phyloP scores from a whole-genome alignment of 2,329 filamentous ascomycete species.

The Bimuria novae-zelandiae region DNA sequence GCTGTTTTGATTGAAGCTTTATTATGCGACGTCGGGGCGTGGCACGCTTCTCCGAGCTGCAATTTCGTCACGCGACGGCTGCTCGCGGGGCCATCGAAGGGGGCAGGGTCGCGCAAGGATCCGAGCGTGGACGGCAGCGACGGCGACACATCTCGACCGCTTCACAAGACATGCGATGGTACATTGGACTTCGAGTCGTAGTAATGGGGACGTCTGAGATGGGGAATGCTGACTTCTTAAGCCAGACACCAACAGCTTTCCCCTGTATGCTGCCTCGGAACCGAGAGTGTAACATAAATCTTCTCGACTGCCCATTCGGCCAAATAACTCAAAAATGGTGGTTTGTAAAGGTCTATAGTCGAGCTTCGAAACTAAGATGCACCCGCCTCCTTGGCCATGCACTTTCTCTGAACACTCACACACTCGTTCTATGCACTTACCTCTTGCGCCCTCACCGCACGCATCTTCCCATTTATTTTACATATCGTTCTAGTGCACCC shows the following conservation, averaged over 20 bases:
- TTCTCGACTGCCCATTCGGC: not conserved
- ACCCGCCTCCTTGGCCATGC: too few relatives aligned
- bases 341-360: too few relatives aligned
- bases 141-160: not conserved
- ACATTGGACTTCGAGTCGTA: too few relatives aligned
- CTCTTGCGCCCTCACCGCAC: too few relatives aligned
- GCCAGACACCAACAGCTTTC: not conserved
- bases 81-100: constrained; percentile 11
- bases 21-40: constrained; percentile 13
- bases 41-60: constrained; percentile 1
- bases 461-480: too few relatives aligned
- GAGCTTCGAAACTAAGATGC: too few relatives aligned
- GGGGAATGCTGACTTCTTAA: not conserved
- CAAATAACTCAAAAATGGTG: too few relatives aligned
- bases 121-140: not conserved
- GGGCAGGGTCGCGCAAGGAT: constrained; percentile 3
- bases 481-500: too few relatives aligned
- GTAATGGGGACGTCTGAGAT: not conserved
- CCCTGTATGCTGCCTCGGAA: constrained; percentile 5
- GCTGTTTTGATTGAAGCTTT: constrained; percentile 21
- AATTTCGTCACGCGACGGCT: constrained; percentile 17
- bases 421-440: too few relatives aligned
- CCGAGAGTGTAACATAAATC: not conserved
- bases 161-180: not conserved
- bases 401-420: too few relatives aligned